Base-by-base conservation (phyloP, 306 rosid species). In the Prunus mira region DNA sequence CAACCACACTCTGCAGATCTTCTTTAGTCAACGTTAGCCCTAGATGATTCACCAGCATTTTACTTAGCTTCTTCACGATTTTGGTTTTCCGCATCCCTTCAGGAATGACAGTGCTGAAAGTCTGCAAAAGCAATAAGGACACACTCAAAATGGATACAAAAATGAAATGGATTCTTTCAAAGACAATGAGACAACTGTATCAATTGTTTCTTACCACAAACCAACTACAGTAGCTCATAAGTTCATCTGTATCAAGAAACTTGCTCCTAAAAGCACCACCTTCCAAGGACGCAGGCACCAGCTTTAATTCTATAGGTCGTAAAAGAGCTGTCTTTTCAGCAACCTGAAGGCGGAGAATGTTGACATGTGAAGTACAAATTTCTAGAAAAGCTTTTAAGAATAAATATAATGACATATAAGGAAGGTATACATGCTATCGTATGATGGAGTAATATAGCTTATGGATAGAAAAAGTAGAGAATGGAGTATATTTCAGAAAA, bases 281-380 rank as follows among this genome's bases (percentile, higher is more conserved):
- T 86, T 94, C 98, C 81, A 94, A 83, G 73, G 98, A 93, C 71
- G 91, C 79, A 46, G 98, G 98, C 80, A 94, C 98, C 84, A 90
- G 88, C 81, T 94, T 83, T 84, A 94, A 83, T 81, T 94, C 98
- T 74, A 83, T 80, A n/a, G 98, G 98, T 38, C 98, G 88, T 80
- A 94, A 86, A 81, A 90, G 89, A 78, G 91, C 67, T 0, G 97
- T 94, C 89, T 92, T 94, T 87, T 89, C 97, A 77, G 97, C 95
- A 74, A 94, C 96, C 98, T 94, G 85, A 81, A 90, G 76, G 69
- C 45, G 79, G 28, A 79, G 61, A 71, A 65, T 54, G n/a, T 71
- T 71, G 45, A 74, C 12, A 28, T 47, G 45, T 72, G 69, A 74
- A 52, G 45, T 77, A 73, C 20, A 62, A 72, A 69, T 58, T 32